A percentile compares a stretch with the other conserved stretches of the same genome.
Evolutionary conservation across 1,284 basidiomycete species (phyloP).

Genomic region (Cryptococcus floricola): DNA sequence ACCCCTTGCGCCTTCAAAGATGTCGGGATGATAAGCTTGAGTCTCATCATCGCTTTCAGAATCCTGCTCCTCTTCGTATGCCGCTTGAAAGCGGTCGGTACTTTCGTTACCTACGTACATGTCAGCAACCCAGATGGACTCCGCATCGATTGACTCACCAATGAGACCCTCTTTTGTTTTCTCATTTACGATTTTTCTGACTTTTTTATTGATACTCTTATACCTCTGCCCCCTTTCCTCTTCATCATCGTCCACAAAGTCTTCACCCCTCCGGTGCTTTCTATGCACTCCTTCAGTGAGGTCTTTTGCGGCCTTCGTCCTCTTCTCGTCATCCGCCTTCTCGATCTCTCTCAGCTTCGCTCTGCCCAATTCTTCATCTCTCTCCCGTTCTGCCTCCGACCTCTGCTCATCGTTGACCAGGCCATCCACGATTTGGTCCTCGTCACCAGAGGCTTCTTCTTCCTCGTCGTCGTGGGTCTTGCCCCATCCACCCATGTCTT

Average conservation of each 20-base stretch:
- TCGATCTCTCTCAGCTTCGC: constrained; percentile 26
- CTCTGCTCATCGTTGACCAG: constrained; percentile 36
- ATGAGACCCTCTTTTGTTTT: constrained; percentile 33
- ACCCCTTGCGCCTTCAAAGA: not conserved
- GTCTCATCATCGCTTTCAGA: constrained; percentile 37
- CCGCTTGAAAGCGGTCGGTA: constrained; percentile 24
- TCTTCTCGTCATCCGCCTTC: constrained; percentile 33
- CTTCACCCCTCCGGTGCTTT: constrained; percentile 26
- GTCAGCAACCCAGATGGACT: not conserved
- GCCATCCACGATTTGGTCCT: constrained; percentile 30
- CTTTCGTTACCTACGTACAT: constrained; percentile 23
- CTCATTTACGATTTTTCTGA: constrained; percentile 23
- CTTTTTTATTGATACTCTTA: constrained; percentile 22
- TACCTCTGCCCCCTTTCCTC: constrained; percentile 21
- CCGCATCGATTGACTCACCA: constrained; percentile 3
- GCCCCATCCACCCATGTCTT: constrained; percentile 31
- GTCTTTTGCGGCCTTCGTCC: constrained; percentile 35
- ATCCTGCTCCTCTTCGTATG: constrained; percentile 29
- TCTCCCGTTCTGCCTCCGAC: constrained; percentile 24
- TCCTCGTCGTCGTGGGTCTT: constrained; percentile 20
- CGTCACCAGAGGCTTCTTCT: constrained; percentile 33
- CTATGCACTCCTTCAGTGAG: constrained; percentile 36
- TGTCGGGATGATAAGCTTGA: not conserved
- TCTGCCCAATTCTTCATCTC: constrained; percentile 27
- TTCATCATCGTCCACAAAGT: constrained; percentile 35